Evolutionary conservation across 2,329 filamentous ascomycete species (phyloP), one percentile per base, ranked within the genome.

Genomic region (Rutstroemia sp.): DNA sequence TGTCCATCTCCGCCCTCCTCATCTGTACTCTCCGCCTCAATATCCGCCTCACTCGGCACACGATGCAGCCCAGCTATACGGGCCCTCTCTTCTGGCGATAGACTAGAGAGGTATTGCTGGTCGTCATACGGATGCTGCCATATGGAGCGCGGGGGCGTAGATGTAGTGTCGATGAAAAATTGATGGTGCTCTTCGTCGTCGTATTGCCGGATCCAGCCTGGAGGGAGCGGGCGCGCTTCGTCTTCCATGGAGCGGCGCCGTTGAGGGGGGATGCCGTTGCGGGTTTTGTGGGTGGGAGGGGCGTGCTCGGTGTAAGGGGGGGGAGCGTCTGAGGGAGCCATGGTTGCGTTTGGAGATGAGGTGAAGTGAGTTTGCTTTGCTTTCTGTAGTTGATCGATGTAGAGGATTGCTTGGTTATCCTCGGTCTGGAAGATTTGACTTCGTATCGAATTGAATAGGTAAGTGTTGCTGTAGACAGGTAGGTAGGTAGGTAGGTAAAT

Each of bases 101-200:
- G 71, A 0, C 74, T 75, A 30, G 64, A 64, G 25, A 84, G 70
- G 64, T 77, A 83, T 51, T 75, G 62, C 2, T 78, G 74, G 63
- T 83, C 81, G 63, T 84, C 82, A 66, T 82, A 79, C 0, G 82
- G 81, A 64, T 84, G 82, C 46, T 76, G 73, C 82, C 82, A 84
- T 61, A 81, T 82, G 56, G 76, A 78, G 48, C 79, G 75, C 0
- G 80, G 80, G 0, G 81, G 81, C 12, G 76, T 69, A 27, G 72
- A 68, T 30, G 64, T 75, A 1, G 79, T 84, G 68, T 84, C 78
- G 63, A 84, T 81, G 68, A 82, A 84, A 75, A 83, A 85, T 63
- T 84, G 81, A 63, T 84, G 82, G 17, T 76, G 66, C 12, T 72
- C 73, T 51, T 76, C 64, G 0, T 74, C 65, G 64, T 85, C 81